Evolutionary conservation across 192 early-diverging fungal species (phyloP), one percentile per base, ranked within the genome.

Genomic region (Entomortierella chlamydospora): DNA sequence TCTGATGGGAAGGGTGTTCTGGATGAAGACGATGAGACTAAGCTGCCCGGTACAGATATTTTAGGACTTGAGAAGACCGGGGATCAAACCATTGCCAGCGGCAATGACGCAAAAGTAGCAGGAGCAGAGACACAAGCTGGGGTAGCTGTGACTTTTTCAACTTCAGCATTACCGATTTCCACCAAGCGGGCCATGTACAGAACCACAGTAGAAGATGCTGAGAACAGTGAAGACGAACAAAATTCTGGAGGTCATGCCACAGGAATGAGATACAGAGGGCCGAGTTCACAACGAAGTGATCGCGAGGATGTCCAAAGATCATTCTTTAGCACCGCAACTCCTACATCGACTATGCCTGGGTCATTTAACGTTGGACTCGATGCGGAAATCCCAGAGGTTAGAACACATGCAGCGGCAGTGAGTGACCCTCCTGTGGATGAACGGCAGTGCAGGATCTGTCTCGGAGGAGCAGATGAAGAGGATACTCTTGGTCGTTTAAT

Each of bases 1-100:
- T 62, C 69, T 1, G 60, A 62, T 2, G 41, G 34, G n/a, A 62
- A 29, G 15, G 23, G 22, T 5, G 23, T 47, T 23, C 1, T 62
- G 39, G 59, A 70, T 2, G 68, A 33, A 25, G 81, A 97, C 89
- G 79, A 91, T 93, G 5, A 83, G 95, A 17, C 57, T 49, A 29
- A 37, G 26, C 20, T 17, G 17, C 28, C 9, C 22, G 31, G 18
- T 17, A 56, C 23, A 18, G 53, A 30, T 53, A 42, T 37, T 31
- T 22, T 18, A 15, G 45, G 43, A 58, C 34, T 22, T 25, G 22
- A n/a, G 55, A 23, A 45, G 22, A 22, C 15, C 22, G 29, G 49
- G 30, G 45, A 58, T 37, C n/a, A 23, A 28, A 37, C 23, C 11
- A 26, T 15, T 50, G 20, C 7, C 9, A 41, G 28, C 34, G 66